Evolutionary conservation across 2,329 filamentous ascomycete species (phyloP), one percentile per base, ranked within the genome.

Genomic region (Sporothrix pseudoabietina): DNA sequence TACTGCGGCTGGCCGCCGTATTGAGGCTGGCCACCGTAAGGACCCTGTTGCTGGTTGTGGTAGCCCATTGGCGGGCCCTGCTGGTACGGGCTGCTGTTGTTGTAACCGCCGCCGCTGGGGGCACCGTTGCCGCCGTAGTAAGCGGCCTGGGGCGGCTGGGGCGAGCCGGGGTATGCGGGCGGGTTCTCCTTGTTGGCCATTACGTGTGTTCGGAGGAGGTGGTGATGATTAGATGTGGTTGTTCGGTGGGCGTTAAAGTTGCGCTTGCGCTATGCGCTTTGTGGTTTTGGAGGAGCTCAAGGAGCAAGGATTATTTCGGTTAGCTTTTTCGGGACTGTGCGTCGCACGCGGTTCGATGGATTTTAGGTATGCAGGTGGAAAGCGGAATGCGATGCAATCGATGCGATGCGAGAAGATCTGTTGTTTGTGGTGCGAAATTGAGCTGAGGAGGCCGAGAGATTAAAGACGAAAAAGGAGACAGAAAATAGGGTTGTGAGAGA

Each of bases 151-250:
- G 76, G 78, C 65, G 75, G 71, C 75, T 80, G 81, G 70, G 79
- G 79, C 8, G 66, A 63, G 69, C 83, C 82, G 66, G 82, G 79
- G 77, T 87, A 86, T 0, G 85, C 81, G 35, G 86, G 86, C 71
- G 87, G 87, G 22, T 75, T 72, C 47, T 84, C 80, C 78, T 87
- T 86, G 77, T 81, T 78, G 72, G 83, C 81, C 84, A 86, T 86
- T 22, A 44, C 26, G 57, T 61, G 3, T 41, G n/a, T 44, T 52
- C 26, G 26, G 26, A 26, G 5, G 35, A 19, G 7, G 19, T 4
- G 8, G 35, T 9, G 19, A 4, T 16, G 16, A 35, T 14, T 52
- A 22, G 39, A 26, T 10, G 30, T 22, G n/a, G 19, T 32, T 49
- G 52, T 26, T 26, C 26, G 26, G 26, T 26, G 26, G 26, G 26